Conservation (phyloP, 371 early-diverging fungal species). For the Ordospora pajunii region DNA sequence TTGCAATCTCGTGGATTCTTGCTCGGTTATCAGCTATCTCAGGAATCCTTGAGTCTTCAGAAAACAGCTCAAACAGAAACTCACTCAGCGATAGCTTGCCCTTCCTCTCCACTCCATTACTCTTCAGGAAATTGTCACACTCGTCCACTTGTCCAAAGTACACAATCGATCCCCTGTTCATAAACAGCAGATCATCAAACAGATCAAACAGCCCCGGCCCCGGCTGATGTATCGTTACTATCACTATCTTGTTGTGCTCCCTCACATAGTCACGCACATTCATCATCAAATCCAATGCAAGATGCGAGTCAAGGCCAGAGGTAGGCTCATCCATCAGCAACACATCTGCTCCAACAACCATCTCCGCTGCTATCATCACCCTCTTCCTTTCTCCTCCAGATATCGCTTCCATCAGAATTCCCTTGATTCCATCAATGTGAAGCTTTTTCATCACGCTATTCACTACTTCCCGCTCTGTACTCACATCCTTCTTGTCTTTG, state of each 20-base stretch:
- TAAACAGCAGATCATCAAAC: slow-evolving; percentile 64
- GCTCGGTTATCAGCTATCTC: background rate
- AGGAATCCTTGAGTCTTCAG: background rate
- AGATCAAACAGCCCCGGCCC: slow-evolving; percentile 58
- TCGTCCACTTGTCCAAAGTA: slow-evolving; percentile 62
- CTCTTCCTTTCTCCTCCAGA: slow-evolving; percentile 54
- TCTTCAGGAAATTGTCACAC: slow-evolving; percentile 61
- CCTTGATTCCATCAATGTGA: background rate
- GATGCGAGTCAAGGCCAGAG: slow-evolving; percentile 47
- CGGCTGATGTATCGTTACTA: slow-evolving; percentile 43
- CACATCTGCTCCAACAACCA: slow-evolving; percentile 25
- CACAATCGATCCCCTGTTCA: slow-evolving; percentile 58
- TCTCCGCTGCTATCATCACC: slow-evolving; percentile 43
- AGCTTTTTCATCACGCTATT: slow-evolving; percentile 2
- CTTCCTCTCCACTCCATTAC: slow-evolving; percentile 65
- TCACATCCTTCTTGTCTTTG: slow-evolving; percentile 59
- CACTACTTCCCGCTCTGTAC: background rate
- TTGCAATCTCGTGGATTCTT: background rate
- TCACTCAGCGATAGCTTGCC: slow-evolving; percentile 67
- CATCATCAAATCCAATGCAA: slow-evolving; percentile 26
- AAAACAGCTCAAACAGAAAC: slow-evolving; percentile 68
- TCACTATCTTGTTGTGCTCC: slow-evolving; percentile 31
- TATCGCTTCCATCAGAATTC: slow-evolving; percentile 25
- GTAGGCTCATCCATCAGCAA: slow-evolving; percentile 55
- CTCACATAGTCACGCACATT: slow-evolving; percentile 15